These are phyloP conservation scores for Rhizopogon rudus DNA, from an alignment of 768 basidiomycete genomes.

Conservation along the genomic window DNA sequence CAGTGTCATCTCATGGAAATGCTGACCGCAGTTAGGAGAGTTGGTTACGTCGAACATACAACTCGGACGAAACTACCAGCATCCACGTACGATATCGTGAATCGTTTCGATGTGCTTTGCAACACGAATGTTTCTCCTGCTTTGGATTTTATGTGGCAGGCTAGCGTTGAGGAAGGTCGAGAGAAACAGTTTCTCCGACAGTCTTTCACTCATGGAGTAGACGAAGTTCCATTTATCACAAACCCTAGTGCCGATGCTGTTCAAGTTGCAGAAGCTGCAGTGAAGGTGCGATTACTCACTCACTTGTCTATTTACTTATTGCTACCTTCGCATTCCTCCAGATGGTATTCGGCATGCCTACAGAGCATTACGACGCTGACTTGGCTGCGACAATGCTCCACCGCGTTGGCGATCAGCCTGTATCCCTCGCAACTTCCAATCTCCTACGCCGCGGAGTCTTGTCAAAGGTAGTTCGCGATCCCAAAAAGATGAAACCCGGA, in stretches of 20 bases:
- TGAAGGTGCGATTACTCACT: slow-evolving; percentile 49
- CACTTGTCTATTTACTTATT: background rate
- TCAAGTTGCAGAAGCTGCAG: slow-evolving; percentile 57
- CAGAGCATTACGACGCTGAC: slow-evolving; percentile 63
- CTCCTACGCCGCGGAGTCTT: slow-evolving; percentile 63
- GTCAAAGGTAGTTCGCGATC: slow-evolving; percentile 61
- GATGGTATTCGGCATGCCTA: slow-evolving; percentile 76
- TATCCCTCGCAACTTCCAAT: slow-evolving; percentile 51
- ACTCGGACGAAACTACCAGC: slow-evolving; percentile 34
- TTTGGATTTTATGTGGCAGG: slow-evolving; percentile 77
- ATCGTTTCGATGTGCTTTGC: slow-evolving; percentile 48
- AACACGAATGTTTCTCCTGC: slow-evolving; percentile 34
- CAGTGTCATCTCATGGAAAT: background rate
- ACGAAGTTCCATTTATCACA: slow-evolving; percentile 19
- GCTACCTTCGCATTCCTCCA: slow-evolving; percentile 22
- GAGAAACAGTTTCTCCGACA: slow-evolving; percentile 63
- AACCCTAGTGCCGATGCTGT: slow-evolving; percentile 31
- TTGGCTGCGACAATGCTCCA: slow-evolving; percentile 53
- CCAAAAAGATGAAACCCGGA: slow-evolving; percentile 61
- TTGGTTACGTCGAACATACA: slow-evolving; percentile 51
- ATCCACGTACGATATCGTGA: slow-evolving; percentile 38
- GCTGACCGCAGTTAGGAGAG: slow-evolving; percentile 41
- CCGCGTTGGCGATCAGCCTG: slow-evolving; percentile 48
- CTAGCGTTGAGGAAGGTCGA: slow-evolving; percentile 65
- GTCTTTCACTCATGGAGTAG: slow-evolving; percentile 43